Evolutionary conservation across 306 rosid species (phyloP), one percentile per base, ranked within the genome.

Genomic region (Gastrolobium villosum): DNA sequence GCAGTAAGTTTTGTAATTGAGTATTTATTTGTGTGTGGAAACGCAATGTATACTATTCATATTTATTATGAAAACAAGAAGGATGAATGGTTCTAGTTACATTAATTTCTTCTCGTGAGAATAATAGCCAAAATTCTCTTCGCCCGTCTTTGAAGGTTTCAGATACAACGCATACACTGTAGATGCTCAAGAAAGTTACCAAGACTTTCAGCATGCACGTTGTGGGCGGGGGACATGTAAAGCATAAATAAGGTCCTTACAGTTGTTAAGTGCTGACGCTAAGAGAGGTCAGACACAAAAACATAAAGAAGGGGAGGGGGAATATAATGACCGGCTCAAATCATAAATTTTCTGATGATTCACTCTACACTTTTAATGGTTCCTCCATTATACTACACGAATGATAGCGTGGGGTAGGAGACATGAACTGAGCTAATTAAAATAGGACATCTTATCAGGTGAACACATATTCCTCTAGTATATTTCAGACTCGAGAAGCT

Each of bases 1-100:
- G 32, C 36, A 61, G 75, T 20, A 50, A 57, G 35, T n/a, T 73
- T 10, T 79, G 72, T 65, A 60, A 30, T 76, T 57, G 41, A 30
- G 57, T 46, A 37, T 74, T 45, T 57, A 35, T 82, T 20, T 66
- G 54, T 61, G 65, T 45, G 26, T 2, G 26, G 41, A 14, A 72
- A 71, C 57, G 5, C 79, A 10, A 28, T 71, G 75, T 79, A 55
- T 70, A 10, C 67, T 34, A 62, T 0, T 54, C 36, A 66, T 72
- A 36, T 65, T 67, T 76, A 57, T 72, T 52, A 43, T 54, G 20
- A 30, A 30, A 74, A 44, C 69, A 69, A 44, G 5, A n/a, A 15
- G 48, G 39, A 74, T 15, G 70, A 69, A 57, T 11, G 6, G 5
- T 74, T 7, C 53, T 14, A 7, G 37, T 31, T 14, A 32, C 40